Conservation (phyloP, 2,329 filamentous ascomycete species). For the Phoma sp. region DNA sequence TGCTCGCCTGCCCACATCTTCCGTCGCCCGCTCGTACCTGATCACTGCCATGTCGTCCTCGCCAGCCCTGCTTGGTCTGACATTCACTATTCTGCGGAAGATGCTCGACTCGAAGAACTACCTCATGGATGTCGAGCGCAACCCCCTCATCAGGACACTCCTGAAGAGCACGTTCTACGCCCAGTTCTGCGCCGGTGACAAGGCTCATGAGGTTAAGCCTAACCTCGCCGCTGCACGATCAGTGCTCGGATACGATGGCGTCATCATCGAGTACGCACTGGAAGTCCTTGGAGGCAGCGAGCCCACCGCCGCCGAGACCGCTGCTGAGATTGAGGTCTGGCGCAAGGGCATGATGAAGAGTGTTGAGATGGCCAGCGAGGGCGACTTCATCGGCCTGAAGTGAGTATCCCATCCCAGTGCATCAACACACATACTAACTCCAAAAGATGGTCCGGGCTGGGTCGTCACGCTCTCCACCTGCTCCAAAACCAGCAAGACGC, state of each 20-base stretch:
- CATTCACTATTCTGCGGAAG: constrained; percentile 70
- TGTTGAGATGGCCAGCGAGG: constrained; percentile 61
- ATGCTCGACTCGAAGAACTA: constrained; percentile 74
- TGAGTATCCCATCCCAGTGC: constrained; percentile 29
- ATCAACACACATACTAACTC: constrained; percentile 21
- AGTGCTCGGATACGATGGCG: constrained; percentile 78
- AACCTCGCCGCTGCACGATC: constrained; percentile 71
- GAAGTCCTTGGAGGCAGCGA: constrained; percentile 76
- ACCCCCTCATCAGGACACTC: constrained; percentile 72
- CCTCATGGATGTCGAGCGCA: constrained; percentile 76
- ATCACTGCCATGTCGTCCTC: constrained; percentile 76
- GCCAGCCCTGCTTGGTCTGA: constrained; percentile 71
- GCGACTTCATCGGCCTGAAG: constrained; percentile 65
- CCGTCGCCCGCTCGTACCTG: constrained; percentile 72
- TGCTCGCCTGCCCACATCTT: constrained; percentile 70
- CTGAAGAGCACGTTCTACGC: constrained; percentile 86
- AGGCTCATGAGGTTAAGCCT: constrained; percentile 68
- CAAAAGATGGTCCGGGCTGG: constrained; percentile 78
- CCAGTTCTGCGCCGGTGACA: constrained; percentile 90
- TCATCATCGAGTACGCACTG: constrained; percentile 83
- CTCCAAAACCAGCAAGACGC: constrained; percentile 70
- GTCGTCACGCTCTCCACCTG: constrained; percentile 72
- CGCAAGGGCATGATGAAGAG: constrained; percentile 76
- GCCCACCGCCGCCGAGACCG: constrained; percentile 60
- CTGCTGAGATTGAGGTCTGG: constrained; percentile 74